phyloP scores from a whole-genome alignment of 306 rosid genomes.

The Acacia acuminata region DNA sequence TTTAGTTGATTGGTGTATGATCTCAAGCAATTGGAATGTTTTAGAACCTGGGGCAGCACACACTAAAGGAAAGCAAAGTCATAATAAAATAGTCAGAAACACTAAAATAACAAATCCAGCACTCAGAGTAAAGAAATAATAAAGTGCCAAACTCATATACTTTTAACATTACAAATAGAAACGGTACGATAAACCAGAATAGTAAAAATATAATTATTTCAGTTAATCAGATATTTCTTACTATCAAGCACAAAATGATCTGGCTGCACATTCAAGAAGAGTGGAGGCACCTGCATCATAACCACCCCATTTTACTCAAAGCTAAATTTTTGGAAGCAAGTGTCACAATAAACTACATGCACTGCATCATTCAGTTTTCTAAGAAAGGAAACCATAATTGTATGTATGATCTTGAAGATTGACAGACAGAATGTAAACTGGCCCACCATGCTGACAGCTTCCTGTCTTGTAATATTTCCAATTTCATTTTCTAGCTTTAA shows the following conservation, averaged over 20 bases:
- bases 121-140: background rate
- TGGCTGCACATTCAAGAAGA: slow-evolving; percentile 80
- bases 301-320: slow-evolving; percentile 22
- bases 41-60: slow-evolving; percentile 99
- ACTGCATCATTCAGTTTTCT: background rate
- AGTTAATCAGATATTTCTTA: slow-evolving; percentile 55
- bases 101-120: background rate
- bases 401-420: slow-evolving; percentile 3
- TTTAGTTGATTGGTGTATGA: slow-evolving; percentile 65
- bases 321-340: slow-evolving; percentile 26
- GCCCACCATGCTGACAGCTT: slow-evolving; percentile 99
- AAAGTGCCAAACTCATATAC: background rate
- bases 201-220: slow-evolving; percentile 4
- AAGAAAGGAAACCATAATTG: background rate
- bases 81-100: slow-evolving; percentile 32
- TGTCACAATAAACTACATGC: slow-evolving; percentile 18
- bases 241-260: slow-evolving; percentile 88
- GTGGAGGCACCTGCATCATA: slow-evolving; percentile 80
- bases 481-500: slow-evolving; percentile 95
- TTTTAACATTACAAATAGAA: background rate
- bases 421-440: slow-evolving; percentile 34
- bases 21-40: slow-evolving; percentile 96
- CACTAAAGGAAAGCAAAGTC: slow-evolving; percentile 56
- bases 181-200: background rate
- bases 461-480: slow-evolving; percentile 97